Evolutionary conservation across 306 rosid genomes (phyloP).

Genomic region (Albizia julibrissin): DNA sequence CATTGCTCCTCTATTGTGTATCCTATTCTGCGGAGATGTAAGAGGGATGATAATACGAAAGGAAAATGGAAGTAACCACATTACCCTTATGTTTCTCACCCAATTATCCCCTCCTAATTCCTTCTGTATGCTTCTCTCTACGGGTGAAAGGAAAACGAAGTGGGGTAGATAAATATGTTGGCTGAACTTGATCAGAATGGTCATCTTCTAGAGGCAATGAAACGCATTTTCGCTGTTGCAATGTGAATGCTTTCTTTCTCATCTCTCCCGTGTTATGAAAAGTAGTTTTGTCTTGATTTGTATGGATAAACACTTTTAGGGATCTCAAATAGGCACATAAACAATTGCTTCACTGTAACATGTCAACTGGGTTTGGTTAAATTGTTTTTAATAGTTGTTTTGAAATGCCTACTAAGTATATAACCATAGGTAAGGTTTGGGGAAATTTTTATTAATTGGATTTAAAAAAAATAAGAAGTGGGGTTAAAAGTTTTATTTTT

Average conservation of each 20-base stretch:
- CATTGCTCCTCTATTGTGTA: constrained; percentile 56
- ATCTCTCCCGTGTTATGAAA: neutral
- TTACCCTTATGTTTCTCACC: constrained; percentile 25
- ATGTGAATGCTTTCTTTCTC: neutral
- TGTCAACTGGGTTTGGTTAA: neutral
- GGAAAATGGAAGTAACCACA: constrained; percentile 25
- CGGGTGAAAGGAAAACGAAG: neutral
- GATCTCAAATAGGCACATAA: no score
- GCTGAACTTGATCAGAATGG: constrained; percentile 28
- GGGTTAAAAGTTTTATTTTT: no score
- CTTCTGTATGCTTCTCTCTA: constrained; percentile 18
- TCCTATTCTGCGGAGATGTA: constrained; percentile 22
- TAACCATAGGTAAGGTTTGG: no score
- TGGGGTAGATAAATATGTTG: constrained; percentile 9
- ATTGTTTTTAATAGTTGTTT: neutral
- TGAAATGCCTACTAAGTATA: neutral
- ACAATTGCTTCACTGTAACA: neutral
- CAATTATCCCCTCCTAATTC: neutral
- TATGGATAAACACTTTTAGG: no score
- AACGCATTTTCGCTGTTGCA: constrained; percentile 28
- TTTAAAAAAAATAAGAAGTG: no score
- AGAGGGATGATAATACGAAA: constrained; percentile 30
- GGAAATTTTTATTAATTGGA: no score
- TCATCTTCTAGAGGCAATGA: constrained; percentile 30
- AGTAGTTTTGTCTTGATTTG: no score